phyloP scores from a whole-genome alignment of 2,329 filamentous ascomycete genomes.

The Fusarium dlaminii region DNA sequence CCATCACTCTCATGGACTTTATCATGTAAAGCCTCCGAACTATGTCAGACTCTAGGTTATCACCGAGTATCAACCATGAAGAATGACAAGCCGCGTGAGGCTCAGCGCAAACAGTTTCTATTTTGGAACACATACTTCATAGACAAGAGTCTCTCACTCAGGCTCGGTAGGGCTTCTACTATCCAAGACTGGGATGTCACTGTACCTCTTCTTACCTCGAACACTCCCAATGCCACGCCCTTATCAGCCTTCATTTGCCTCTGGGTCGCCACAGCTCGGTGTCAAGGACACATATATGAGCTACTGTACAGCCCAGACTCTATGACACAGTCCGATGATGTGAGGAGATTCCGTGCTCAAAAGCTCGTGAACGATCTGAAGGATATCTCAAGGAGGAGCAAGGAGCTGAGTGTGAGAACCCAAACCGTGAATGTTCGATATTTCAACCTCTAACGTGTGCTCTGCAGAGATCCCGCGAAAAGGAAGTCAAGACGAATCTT shows the following conservation, averaged over 20 bases:
- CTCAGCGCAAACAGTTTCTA: conserved; percentile 47
- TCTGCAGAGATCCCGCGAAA: conserved; percentile 29
- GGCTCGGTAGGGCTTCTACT: conserved; percentile 61
- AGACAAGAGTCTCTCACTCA: conserved; percentile 64
- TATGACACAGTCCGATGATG: conserved; percentile 46
- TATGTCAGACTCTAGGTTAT: conserved; percentile 46
- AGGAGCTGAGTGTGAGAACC: conserved; percentile 28
- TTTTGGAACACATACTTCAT: conserved; percentile 69
- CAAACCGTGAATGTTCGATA: not conserved
- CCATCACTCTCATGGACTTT: conserved; percentile 46
- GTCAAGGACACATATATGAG: conserved; percentile 66
- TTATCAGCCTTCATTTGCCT: conserved; percentile 51
- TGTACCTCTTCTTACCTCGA: conserved; percentile 47
- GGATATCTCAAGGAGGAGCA: conserved; percentile 37
- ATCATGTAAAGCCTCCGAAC: conserved; percentile 45
- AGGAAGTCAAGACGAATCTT: conserved; percentile 35
- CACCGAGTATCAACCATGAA: conserved; percentile 42
- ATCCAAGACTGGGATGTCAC: conserved; percentile 68
- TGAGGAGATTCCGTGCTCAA: conserved; percentile 48
- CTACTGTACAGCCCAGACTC: conserved; percentile 59
- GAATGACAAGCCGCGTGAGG: conserved; percentile 26
- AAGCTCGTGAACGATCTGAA: conserved; percentile 45
- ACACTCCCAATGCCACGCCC: conserved; percentile 42
- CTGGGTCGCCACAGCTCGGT: conserved; percentile 63
- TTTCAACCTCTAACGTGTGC: not conserved